Percentiles rank a stretch among this genome's conserved stretches.
Conservation (phyloP, 176 grass and related monocot species). For the Oryza punctata region DNA sequence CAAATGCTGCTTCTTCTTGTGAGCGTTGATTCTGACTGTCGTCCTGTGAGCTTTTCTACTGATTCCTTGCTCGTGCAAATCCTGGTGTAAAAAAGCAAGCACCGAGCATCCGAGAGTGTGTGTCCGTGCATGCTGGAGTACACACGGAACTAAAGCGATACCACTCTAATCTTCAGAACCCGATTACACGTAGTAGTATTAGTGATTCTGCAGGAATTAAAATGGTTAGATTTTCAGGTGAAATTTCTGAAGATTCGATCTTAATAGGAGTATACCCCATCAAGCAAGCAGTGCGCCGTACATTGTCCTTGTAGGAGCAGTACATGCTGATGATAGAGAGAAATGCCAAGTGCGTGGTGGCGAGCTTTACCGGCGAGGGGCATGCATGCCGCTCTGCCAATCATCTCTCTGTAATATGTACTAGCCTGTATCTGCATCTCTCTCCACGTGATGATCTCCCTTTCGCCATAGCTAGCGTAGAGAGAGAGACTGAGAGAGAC, state of each 20-base stretch:
- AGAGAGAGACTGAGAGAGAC: not conserved
- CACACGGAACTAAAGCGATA: not conserved
- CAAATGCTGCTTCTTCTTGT: not conserved
- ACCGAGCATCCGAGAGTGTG: no score
- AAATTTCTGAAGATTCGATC: not conserved
- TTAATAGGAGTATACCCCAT: not conserved
- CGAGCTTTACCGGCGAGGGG: not conserved
- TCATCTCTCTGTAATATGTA: not conserved
- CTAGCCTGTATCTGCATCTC: not conserved
- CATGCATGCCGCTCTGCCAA: not conserved
- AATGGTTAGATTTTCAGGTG: not conserved
- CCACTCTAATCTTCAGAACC: not conserved
- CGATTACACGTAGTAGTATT: not conserved
- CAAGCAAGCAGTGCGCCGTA: not conserved
- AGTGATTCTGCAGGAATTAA: not conserved
- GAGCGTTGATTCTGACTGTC: not conserved
- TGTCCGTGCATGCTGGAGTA: no score
- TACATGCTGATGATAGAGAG: not conserved
- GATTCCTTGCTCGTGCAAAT: not conserved
- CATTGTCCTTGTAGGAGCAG: not conserved
- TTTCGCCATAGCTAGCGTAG: not conserved
- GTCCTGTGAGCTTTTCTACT: not conserved
- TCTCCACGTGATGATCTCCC: conserved; percentile 5
- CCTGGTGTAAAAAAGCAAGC: not conserved
- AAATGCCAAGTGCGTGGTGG: not conserved